Percentiles rank a stretch among this genome's conserved stretches.
These are phyloP conservation scores for Arctostaphylos glauca DNA, from an alignment of 148 eudicot genomes.

Conservation along the genomic window DNA sequence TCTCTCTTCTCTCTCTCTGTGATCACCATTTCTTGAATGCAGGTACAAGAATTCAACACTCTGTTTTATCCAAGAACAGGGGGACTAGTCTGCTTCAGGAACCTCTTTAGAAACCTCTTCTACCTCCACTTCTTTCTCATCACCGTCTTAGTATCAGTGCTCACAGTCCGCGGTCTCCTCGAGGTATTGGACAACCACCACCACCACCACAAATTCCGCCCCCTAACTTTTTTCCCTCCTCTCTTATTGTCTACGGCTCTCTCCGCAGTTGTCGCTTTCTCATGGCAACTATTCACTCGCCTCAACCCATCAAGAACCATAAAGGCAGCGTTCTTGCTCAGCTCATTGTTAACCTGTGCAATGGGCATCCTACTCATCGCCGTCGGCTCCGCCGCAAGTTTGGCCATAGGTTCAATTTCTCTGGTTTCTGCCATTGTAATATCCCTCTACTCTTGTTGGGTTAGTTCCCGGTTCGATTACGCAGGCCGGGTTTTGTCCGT, in stretches of 20 bases:
- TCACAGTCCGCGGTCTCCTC: conserved; percentile 3
- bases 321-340: conserved; percentile 48
- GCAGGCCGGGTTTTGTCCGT: conserved; percentile 32
- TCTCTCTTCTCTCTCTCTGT: background rate
- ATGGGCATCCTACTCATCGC: conserved; percentile 44
- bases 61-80: background rate
- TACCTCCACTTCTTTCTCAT: conserved; percentile 12
- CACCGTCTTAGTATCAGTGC: background rate
- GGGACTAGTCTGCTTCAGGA: background rate
- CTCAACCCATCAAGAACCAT: conserved; percentile 14
- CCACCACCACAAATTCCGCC: conserved; percentile 4
- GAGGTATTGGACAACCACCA: background rate
- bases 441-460: conserved; percentile 64
- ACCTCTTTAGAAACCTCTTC: conserved; percentile 12
- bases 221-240: background rate
- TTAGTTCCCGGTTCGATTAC: conserved; percentile 41
- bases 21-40: conserved; percentile 10
- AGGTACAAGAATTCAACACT: conserved; percentile 12
- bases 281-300: conserved; percentile 8
- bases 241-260: background rate
- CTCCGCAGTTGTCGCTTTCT: background rate
- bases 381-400: conserved; percentile 36
- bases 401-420: conserved; percentile 39
- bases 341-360: conserved; percentile 50
- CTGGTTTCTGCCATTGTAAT: conserved; percentile 36